Conservation (phyloP, 2,329 filamentous ascomycete genomes). For the Alternaria metachromatica region DNA sequence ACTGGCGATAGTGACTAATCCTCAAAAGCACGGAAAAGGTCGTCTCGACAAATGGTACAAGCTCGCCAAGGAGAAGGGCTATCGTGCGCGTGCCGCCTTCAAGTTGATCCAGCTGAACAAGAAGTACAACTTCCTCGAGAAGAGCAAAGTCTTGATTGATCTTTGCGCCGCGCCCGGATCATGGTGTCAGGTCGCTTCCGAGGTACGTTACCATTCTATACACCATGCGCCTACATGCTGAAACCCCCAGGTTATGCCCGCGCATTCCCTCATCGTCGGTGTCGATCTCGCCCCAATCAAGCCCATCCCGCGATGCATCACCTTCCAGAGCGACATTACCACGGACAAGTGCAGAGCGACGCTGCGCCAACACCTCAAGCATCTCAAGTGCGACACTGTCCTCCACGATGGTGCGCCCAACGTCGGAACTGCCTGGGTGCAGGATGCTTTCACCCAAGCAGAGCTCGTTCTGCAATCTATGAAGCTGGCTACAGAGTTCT, state of each 20-base stretch:
- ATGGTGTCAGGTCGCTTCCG: conserved; percentile 73
- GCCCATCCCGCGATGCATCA: conserved; percentile 89
- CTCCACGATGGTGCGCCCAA: conserved; percentile 97
- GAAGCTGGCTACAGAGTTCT: conserved; percentile 92
- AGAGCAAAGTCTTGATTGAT: conserved; percentile 95
- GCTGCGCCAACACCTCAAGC: conserved; percentile 87
- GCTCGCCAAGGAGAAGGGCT: conserved; percentile 97
- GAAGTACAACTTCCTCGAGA: conserved; percentile 97
- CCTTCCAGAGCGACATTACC: conserved; percentile 97
- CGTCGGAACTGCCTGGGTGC: conserved; percentile 96
- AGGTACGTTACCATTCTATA: conserved; percentile 59
- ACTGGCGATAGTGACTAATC: conserved; percentile 28
- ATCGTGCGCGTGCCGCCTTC: conserved; percentile 93
- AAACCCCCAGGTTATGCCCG: conserved; percentile 72
- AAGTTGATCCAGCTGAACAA: conserved; percentile 99
- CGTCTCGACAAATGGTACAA: conserved; percentile 99
- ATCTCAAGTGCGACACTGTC: conserved; percentile 94
- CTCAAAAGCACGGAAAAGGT: conserved; percentile 81
- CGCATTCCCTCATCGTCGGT: conserved; percentile 87
- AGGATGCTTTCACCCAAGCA: conserved; percentile 97
- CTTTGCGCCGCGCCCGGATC: conserved; percentile 91
- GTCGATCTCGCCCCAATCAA: conserved; percentile 97
- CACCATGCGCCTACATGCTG: conserved; percentile 3
- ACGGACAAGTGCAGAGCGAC: conserved; percentile 94
- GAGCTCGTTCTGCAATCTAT: conserved; percentile 89